phyloP scores from a whole-genome alignment of 2,329 filamentous ascomycete genomes.

The Alternaria infectoria region DNA sequence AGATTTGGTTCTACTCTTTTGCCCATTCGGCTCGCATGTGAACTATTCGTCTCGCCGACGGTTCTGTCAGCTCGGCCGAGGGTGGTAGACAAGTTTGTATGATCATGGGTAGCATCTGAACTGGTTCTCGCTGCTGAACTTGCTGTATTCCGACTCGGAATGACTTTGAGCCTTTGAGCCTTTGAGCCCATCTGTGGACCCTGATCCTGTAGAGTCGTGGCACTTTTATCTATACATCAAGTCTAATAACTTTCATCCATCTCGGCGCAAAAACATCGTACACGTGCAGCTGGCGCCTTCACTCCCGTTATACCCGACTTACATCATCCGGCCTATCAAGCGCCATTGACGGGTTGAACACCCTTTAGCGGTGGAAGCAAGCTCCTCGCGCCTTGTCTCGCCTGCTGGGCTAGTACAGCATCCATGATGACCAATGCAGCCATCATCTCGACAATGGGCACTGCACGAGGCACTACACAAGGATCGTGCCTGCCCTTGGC shows the following conservation, averaged over 20 bases:
- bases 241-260: background rate
- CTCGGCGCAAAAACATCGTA: background rate
- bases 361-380: constrained; percentile 48
- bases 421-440: constrained; percentile 87
- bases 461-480: constrained; percentile 85
- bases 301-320: background rate
- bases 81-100: background rate
- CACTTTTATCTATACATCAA: background rate
- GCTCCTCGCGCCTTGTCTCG: constrained; percentile 52
- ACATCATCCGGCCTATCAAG: background rate
- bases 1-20: background rate
- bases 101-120: background rate
- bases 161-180: background rate
- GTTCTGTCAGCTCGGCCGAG: background rate
- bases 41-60: background rate
- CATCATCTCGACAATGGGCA: constrained; percentile 92
- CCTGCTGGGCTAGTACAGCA: constrained; percentile 81
- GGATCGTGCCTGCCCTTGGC: constrained; percentile 96
- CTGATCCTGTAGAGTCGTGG: background rate
- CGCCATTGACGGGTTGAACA: constrained; percentile 41
- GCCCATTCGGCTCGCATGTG: background rate
- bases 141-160: background rate
- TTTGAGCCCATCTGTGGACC: background rate
- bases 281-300: background rate
- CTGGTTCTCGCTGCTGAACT: background rate